Evolutionary conservation across 2,329 filamentous ascomycete genomes (phyloP).

Genomic region (Huntiella moniliformis): DNA sequence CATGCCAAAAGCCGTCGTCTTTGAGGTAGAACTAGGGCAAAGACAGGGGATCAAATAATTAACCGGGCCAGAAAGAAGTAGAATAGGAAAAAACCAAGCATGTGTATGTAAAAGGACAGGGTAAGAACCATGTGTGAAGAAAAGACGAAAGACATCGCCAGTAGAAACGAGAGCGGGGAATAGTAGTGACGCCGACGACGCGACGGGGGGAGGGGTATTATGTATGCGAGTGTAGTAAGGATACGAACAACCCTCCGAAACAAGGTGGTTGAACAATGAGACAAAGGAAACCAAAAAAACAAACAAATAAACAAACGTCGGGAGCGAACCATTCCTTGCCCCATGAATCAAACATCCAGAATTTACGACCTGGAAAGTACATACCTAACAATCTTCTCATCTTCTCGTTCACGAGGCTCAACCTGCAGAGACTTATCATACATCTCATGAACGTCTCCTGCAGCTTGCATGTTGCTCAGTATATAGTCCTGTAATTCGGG

Average conservation of each 20-base stretch:
- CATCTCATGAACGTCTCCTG: conserved; percentile 96
- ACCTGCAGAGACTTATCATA: conserved; percentile 91
- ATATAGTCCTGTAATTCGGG: conserved; percentile 93
- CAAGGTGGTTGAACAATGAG: background rate
- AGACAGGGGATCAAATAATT: too few species aligned
- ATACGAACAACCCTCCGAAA: background rate
- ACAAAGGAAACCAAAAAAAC: conserved; percentile 1
- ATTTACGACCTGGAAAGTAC: conserved; percentile 19
- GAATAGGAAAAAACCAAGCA: background rate
- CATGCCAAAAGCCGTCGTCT: too few species aligned
- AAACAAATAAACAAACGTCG: conserved; percentile 7
- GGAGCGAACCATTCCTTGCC: background rate
- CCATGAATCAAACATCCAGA: background rate
- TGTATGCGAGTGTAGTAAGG: background rate
- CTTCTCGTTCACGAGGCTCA: conserved; percentile 88
- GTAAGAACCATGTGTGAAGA: background rate
- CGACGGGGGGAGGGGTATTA: background rate
- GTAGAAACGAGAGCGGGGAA: background rate
- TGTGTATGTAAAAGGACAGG: background rate
- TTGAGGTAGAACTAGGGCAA: too few species aligned
- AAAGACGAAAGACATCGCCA: background rate
- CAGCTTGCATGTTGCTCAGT: conserved; percentile 83
- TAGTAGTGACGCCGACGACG: background rate
- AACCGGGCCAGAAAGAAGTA: too few species aligned
- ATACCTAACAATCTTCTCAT: conserved; percentile 98